Evolutionary conservation across 257 asterid species (phyloP).

Genomic region (Salvia splendens): DNA sequence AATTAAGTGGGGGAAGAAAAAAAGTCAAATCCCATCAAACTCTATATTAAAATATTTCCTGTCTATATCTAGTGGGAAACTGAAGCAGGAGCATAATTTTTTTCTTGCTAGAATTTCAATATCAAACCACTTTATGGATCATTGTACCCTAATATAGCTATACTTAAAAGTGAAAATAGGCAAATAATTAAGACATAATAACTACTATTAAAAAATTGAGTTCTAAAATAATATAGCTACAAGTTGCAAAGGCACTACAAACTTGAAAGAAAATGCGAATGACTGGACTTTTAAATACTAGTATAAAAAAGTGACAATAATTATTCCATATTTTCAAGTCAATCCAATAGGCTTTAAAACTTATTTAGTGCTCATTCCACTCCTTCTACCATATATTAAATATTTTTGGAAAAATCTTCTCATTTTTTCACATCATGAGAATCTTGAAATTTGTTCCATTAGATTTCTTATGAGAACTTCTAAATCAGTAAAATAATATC

Average conservation of each 20-base stretch:
- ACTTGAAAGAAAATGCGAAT: background rate
- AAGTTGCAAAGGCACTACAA: slow-evolving; percentile 24
- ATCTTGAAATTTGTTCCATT: background rate
- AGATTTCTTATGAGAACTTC: too few species aligned
- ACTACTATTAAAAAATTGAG: too few species aligned
- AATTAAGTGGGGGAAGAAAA: background rate
- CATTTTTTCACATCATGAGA: background rate
- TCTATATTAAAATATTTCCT: background rate
- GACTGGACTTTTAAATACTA: slow-evolving; percentile 21
- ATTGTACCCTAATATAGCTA: background rate
- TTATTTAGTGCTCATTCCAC: slow-evolving; percentile 37
- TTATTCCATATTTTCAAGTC: slow-evolving; percentile 31
- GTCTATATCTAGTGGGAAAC: background rate
- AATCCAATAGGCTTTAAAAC: slow-evolving; percentile 27
- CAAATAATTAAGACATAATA: background rate
- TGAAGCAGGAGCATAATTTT: background rate
- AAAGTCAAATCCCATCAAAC: slow-evolving; percentile 12
- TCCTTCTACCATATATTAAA: slow-evolving; percentile 17
- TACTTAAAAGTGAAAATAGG: background rate
- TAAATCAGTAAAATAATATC: background rate
- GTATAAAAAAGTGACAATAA: slow-evolving; percentile 14
- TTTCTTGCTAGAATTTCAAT: slow-evolving; percentile 10
- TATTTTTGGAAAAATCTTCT: background rate
- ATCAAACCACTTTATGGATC: background rate
- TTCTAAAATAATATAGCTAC: background rate